phyloP scores from a whole-genome alignment of 495 filamentous ascomycete species.

The Neurospora sp. region DNA sequence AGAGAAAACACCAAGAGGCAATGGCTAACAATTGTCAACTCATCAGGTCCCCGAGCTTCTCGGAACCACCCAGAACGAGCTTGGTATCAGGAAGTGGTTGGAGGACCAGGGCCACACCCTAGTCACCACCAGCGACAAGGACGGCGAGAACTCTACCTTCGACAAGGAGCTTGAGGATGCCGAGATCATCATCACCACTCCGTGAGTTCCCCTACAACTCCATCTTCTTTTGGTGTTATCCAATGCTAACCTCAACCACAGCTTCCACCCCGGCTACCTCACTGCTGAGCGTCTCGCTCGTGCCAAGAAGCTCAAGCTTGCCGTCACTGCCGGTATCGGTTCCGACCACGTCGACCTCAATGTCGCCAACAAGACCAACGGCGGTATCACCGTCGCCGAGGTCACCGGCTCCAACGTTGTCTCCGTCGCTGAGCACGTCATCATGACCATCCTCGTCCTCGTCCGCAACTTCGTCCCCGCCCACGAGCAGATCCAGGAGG shows the following conservation, averaged over 20 bases:
- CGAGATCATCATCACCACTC: conserved; percentile 98
- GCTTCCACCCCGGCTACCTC: conserved; percentile 98
- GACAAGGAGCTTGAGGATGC: conserved; percentile 93
- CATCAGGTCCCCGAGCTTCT: conserved; percentile 69
- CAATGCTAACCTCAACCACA: conserved; percentile 22
- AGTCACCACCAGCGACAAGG: conserved; percentile 96
- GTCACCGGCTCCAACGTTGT: conserved; percentile 92
- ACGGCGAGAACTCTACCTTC: conserved; percentile 80
- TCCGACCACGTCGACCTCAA: conserved; percentile 97
- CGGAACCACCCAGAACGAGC: conserved; percentile 95
- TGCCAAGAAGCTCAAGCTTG: conserved; percentile 97
- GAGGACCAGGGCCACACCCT: conserved; percentile 92
- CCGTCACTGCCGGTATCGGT: conserved; percentile 92
- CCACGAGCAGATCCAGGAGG: conserved; percentile 80
- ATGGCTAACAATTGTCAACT: background rate
- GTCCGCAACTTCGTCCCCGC: conserved; percentile 98
- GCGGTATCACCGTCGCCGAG: conserved; percentile 92
- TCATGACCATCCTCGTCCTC: conserved; percentile 96
- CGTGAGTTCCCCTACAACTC: conserved; percentile 44
- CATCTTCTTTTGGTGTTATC: conserved; percentile 5
- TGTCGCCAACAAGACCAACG: conserved; percentile 96
- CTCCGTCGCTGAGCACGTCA: conserved; percentile 85
- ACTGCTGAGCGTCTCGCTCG: conserved; percentile 92
- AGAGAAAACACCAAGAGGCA: background rate
- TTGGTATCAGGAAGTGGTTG: conserved; percentile 91